phyloP scores from a whole-genome alignment of 352 stramenopile species.

The Phytophthora meadii region DNA sequence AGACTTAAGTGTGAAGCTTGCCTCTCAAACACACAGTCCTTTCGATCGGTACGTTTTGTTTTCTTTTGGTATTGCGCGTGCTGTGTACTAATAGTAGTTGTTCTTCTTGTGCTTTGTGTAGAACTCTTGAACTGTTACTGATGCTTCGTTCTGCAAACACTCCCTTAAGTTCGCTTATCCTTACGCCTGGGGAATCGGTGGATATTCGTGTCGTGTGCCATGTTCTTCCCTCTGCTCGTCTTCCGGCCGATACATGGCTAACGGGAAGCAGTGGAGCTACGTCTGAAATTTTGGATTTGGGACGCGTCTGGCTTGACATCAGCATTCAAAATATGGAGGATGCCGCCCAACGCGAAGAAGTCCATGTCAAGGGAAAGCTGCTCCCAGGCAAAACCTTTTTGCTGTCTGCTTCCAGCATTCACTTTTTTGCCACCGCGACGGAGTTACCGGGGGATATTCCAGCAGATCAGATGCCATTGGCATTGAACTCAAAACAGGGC shows the following conservation, averaged over 20 bases:
- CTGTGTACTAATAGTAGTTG: slow-evolving; percentile 8
- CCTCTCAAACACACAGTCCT: slow-evolving; percentile 45
- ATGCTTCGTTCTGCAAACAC: slow-evolving; percentile 88
- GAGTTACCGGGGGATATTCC: slow-evolving; percentile 63
- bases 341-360: slow-evolving; percentile 69
- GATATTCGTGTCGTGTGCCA: slow-evolving; percentile 87
- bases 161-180: slow-evolving; percentile 59
- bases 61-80: background rate
- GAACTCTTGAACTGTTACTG: slow-evolving; percentile 74
- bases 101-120: slow-evolving; percentile 23
- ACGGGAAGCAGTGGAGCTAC: slow-evolving; percentile 38
- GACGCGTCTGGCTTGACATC: slow-evolving; percentile 71
- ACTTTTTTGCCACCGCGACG: slow-evolving; percentile 78
- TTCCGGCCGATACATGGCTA: slow-evolving; percentile 53
- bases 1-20: slow-evolving; percentile 76
- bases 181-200: slow-evolving; percentile 82
- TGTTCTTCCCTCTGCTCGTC: slow-evolving; percentile 70
- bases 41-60: slow-evolving; percentile 53
- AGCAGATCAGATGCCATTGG: slow-evolving; percentile 47
- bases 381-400: slow-evolving; percentile 84
- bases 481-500: slow-evolving; percentile 53
- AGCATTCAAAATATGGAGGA: slow-evolving; percentile 69
- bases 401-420: slow-evolving; percentile 77
- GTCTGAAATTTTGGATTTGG: slow-evolving; percentile 68
- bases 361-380: slow-evolving; percentile 78